A percentile compares a stretch with the other conserved stretches of the same genome.
Conservation (phyloP, 495 filamentous ascomycete genomes). For the Neohortaea acidophila region DNA sequence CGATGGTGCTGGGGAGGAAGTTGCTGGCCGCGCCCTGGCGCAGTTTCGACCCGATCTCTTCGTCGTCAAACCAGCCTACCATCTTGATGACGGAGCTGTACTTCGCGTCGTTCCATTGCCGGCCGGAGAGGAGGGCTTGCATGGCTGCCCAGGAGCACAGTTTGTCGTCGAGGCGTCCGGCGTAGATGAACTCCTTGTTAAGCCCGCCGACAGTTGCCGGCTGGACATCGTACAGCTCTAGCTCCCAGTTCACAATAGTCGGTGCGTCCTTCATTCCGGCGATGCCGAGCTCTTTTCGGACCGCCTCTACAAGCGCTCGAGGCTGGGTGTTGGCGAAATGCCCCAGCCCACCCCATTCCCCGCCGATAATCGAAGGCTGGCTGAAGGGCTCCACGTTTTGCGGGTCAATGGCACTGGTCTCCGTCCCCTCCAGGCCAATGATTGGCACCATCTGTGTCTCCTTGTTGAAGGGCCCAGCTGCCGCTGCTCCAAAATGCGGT, state of each 20-base stretch:
- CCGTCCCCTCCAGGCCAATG: slow-evolving; percentile 70
- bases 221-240: slow-evolving; percentile 90
- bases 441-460: slow-evolving; percentile 94
- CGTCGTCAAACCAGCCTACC: slow-evolving; percentile 85
- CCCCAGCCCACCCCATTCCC: slow-evolving; percentile 21
- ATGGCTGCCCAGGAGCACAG: slow-evolving; percentile 88
- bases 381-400: slow-evolving; percentile 16
- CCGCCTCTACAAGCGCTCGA: slow-evolving; percentile 64
- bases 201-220: slow-evolving; percentile 72
- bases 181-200: slow-evolving; percentile 89
- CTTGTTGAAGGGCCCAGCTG: slow-evolving; percentile 62
- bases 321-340: slow-evolving; percentile 67
- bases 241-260: slow-evolving; percentile 85
- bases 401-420: slow-evolving; percentile 22
- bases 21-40: slow-evolving; percentile 83
- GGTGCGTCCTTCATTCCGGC: slow-evolving; percentile 41
- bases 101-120: neutral
- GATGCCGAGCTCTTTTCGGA: slow-evolving; percentile 57
- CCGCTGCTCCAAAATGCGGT: slow-evolving; percentile 76
- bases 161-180: slow-evolving; percentile 90
- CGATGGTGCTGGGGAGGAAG: slow-evolving; percentile 64
- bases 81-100: slow-evolving; percentile 50
- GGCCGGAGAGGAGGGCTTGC: slow-evolving; percentile 56
- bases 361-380: slow-evolving; percentile 23
- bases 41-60: slow-evolving; percentile 82